A percentile compares a stretch with the other conserved stretches of the same genome.
phyloP scores from a whole-genome alignment of 805 yeast genomes.

The Huiozyma naganishii region DNA sequence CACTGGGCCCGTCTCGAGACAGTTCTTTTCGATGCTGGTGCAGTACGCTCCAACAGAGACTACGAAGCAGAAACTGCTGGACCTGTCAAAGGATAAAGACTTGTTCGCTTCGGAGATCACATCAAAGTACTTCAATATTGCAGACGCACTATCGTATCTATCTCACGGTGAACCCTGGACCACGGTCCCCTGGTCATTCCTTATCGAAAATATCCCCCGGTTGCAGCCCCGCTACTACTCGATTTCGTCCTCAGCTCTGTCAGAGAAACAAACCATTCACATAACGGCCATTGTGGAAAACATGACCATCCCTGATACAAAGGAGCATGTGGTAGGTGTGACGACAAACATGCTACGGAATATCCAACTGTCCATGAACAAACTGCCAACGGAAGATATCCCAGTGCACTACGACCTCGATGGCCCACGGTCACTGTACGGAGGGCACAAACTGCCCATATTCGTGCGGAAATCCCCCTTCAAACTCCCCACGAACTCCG shows the following conservation, averaged over 20 bases:
- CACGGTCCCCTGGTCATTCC: conserved; percentile 71
- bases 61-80: conserved; percentile 29
- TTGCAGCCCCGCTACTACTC: conserved; percentile 94
- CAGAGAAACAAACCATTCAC: conserved; percentile 66
- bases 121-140: conserved; percentile 52
- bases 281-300: conserved; percentile 90
- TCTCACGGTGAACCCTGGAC: conserved; percentile 64
- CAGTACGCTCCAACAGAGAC: conserved; percentile 70
- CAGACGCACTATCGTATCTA: conserved; percentile 56
- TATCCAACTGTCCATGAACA: conserved; percentile 35
- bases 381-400: conserved; percentile 12
- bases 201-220: conserved; percentile 70
- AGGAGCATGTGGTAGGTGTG: conserved; percentile 48
- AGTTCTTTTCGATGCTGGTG: conserved; percentile 61
- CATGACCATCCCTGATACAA: conserved; percentile 21
- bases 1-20: conserved; percentile 88
- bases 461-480: conserved; percentile 92
- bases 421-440: conserved; percentile 65
- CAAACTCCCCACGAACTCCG: conserved; percentile 81
- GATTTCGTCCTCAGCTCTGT: conserved; percentile 81
- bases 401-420: conserved; percentile 52
- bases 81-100: conserved; percentile 57
- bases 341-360: conserved; percentile 79
- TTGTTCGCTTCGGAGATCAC: conserved; percentile 58
- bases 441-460: conserved; percentile 58